phyloP scores from a whole-genome alignment of 139 green algal genomes.

The Choricystis sp. region DNA sequence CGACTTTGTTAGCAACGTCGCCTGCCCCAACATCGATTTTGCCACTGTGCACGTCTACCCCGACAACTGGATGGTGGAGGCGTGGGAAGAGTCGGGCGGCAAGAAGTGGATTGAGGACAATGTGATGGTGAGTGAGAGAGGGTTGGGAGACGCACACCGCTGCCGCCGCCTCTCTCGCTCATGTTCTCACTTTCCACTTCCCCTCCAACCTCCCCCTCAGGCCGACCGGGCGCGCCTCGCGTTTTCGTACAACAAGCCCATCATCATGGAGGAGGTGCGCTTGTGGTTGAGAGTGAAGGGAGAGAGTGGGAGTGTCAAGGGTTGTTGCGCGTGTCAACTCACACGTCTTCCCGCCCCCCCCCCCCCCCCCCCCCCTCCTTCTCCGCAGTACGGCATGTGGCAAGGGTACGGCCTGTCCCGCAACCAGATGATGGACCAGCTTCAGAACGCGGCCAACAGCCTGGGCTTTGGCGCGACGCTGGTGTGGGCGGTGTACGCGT shows the following conservation, averaged over 20 bases:
- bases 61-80: slow-evolving; percentile 10
- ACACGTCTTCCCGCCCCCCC: too few species aligned
- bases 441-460: slow-evolving; percentile 1
- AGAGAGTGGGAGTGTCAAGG: too few species aligned
- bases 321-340: too few species aligned
- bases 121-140: too few species aligned
- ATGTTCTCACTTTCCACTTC: too few species aligned
- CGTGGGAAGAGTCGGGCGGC: background rate
- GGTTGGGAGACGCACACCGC: too few species aligned
- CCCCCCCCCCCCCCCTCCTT: too few species aligned
- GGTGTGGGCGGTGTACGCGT: slow-evolving; percentile 5
- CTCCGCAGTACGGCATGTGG: slow-evolving; percentile 21
- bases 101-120: background rate
- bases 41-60: slow-evolving; percentile 26
- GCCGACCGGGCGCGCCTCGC: slow-evolving; percentile 15
- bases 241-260: slow-evolving; percentile 15
- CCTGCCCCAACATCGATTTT: slow-evolving; percentile 16
- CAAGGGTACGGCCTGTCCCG: slow-evolving; percentile 5
- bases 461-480: slow-evolving; percentile 5
- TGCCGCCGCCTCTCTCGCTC: too few species aligned
- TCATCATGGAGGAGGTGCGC: slow-evolving; percentile 33
- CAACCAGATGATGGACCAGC: slow-evolving; percentile 2
- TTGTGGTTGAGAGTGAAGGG: too few species aligned
- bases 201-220: too few species aligned
- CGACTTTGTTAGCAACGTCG: slow-evolving; percentile 16